Evolutionary conservation across 495 filamentous ascomycete species (phyloP), one percentile per base, ranked within the genome.

Genomic region (Aspergillus taichungensis): DNA sequence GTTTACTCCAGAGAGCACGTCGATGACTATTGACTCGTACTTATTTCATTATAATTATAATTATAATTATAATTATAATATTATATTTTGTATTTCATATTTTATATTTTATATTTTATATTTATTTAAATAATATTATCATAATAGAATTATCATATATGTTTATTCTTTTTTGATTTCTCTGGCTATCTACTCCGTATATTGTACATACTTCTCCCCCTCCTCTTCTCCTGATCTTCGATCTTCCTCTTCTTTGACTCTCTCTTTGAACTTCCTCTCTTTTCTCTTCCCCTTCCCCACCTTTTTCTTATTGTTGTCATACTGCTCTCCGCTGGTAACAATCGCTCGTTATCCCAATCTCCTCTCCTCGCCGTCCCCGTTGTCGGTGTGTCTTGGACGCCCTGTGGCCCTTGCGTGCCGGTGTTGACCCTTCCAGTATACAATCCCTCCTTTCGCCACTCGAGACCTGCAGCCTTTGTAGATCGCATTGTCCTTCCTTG

Each of bases 391-490:
- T 51, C 43, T 53, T 45, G 38, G 42, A 38, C 40, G 18, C 32
- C 35, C 51, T 43, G 40, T 46, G 35, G 47, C 60, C 64, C 65
- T 69, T 69, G 66, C 66, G 59, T 67, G 42, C 44, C 13, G 7
- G 44, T 35, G 30, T 40, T 33, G 45, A 46, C 30, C 13, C 34
- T 41, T 30, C 12, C 34, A 13, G 8, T 14, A 27, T 33, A 13
- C 30, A 30, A 24, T 41, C 40, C 35, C 32, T 40, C 32, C 46
- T 50, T 42, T 43, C 35, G 40, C 52, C 42, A 40, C 47, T 52
- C 43, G 49, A 30, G 27, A 45, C 44, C 49, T 42, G 40, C 38
- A 4, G 33, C 34, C 1, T 12, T 53, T 37, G 45, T 45, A 46
- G 46, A 46, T 54, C 51, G 28, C 34, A 34, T 42, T 49, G 38